These are phyloP conservation scores for Teratosphaeria destructans DNA, from an alignment of 2,329 filamentous ascomycete species.

Conservation along the genomic window DNA sequence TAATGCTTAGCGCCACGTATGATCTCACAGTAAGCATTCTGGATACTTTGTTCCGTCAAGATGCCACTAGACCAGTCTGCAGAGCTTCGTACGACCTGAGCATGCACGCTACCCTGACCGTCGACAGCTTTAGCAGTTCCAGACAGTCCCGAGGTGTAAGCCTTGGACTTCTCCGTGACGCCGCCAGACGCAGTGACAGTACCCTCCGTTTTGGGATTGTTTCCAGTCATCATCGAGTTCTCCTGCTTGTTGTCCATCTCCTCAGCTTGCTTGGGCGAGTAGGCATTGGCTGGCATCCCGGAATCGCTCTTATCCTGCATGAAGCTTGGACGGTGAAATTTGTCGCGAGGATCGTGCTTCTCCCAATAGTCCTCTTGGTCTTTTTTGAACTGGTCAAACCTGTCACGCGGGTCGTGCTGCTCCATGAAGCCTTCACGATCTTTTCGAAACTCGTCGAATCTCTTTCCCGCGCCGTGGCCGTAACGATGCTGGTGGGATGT, in stretches of 20 bases:
- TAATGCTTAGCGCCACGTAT: conserved; percentile 84
- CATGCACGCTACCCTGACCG: conserved; percentile 62
- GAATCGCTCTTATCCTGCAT: conserved; percentile 2
- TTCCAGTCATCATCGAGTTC: conserved; percentile 23
- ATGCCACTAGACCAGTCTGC: conserved; percentile 92
- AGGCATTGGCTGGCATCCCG: conserved; percentile 2
- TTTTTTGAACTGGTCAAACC: neutral
- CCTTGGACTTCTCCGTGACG: conserved; percentile 20
- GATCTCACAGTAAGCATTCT: conserved; percentile 75
- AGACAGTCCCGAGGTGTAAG: conserved; percentile 15
- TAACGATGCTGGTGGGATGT: conserved; percentile 19
- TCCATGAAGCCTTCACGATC: neutral
- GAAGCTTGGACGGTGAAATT: conserved; percentile 3
- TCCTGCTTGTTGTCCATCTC: conserved; percentile 14
- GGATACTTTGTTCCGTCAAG: conserved; percentile 71
- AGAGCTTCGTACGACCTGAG: conserved; percentile 81
- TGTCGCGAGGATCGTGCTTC: conserved; percentile 3
- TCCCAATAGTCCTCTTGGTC: neutral
- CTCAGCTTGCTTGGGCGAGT: neutral
- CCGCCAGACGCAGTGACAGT: conserved; percentile 23
- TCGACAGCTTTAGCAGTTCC: conserved; percentile 7
- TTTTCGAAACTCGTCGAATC: conserved; percentile 1
- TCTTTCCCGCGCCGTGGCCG: conserved; percentile 19
- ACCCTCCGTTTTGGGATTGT: conserved; percentile 23
- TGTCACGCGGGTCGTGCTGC: neutral